phyloP scores from a whole-genome alignment of 2,329 filamentous ascomycete genomes.

The Cadophora sp. region DNA sequence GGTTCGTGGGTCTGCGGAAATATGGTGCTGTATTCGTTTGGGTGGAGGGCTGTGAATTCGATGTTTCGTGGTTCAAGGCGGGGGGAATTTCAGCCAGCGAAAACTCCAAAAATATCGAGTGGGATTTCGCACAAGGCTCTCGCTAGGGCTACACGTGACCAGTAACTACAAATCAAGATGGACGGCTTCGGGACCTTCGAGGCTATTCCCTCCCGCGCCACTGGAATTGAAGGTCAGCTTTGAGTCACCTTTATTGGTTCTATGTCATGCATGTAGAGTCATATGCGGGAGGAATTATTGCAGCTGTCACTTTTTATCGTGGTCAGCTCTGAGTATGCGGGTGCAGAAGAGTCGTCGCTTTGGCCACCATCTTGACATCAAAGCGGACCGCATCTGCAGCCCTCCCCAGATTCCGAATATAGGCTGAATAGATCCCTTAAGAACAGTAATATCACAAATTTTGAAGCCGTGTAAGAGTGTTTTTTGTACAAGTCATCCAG shows the following conservation, averaged over 20 bases:
- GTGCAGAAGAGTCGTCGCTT: slow-evolving; percentile 26
- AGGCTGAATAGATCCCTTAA: slow-evolving; percentile 32
- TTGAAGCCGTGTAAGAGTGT: neutral
- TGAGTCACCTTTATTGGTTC: slow-evolving; percentile 4
- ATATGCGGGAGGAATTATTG: slow-evolving; percentile 25
- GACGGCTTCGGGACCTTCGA: neutral
- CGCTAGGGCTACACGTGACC: slow-evolving; percentile 21
- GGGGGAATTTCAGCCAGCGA: slow-evolving; percentile 12
- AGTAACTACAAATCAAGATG: neutral
- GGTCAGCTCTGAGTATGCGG: neutral
- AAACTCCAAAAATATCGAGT: slow-evolving; percentile 20
- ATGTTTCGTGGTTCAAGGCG: neutral
- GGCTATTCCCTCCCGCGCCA: slow-evolving; percentile 2
- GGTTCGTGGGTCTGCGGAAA: neutral
- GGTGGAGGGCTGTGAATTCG: slow-evolving; percentile 7
- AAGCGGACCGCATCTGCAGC: slow-evolving; percentile 24
- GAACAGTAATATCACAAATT: slow-evolving; percentile 25
- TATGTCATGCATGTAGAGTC: slow-evolving; percentile 25
- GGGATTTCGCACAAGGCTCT: slow-evolving; percentile 11
- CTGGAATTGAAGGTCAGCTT: slow-evolving; percentile 1
- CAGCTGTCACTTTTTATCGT: slow-evolving; percentile 25
- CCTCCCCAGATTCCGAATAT: slow-evolving; percentile 21
- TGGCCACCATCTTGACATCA: slow-evolving; percentile 23
- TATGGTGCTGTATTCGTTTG: neutral
- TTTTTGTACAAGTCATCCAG: neutral